Percentiles rank a stretch among this genome's conserved stretches.
These are phyloP conservation scores for Thermothielavioides terrestris DNA, from an alignment of 495 filamentous ascomycete genomes.

Conservation along the genomic window DNA sequence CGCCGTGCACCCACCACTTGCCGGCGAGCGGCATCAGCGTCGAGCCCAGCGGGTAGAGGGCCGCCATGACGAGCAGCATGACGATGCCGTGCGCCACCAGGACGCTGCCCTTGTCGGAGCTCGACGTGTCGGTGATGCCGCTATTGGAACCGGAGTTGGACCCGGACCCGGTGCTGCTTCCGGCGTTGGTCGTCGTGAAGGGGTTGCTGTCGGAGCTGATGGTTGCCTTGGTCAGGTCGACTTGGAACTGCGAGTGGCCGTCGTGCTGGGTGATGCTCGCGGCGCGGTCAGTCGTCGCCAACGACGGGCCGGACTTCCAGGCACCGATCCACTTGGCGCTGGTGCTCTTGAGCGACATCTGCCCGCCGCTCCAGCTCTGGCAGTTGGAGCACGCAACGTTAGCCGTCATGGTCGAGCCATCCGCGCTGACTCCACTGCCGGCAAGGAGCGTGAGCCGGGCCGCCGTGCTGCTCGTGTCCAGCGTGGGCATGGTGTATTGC, in stretches of 20 bases:
- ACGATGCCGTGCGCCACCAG: slow-evolving; percentile 41
- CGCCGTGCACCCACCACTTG: slow-evolving; percentile 47
- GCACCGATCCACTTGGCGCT: slow-evolving; percentile 59
- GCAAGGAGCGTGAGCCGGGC: slow-evolving; percentile 45
- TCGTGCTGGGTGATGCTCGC: slow-evolving; percentile 54
- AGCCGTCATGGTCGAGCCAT: slow-evolving; percentile 47
- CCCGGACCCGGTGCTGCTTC: slow-evolving; percentile 1
- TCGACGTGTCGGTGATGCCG: background rate
- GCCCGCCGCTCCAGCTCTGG: slow-evolving; percentile 48
- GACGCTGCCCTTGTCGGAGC: slow-evolving; percentile 11
- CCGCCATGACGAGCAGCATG: slow-evolving; percentile 48
- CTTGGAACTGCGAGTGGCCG: slow-evolving; percentile 39
- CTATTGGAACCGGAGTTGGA: slow-evolving; percentile 3
- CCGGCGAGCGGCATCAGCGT: slow-evolving; percentile 46
- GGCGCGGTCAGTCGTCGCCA: slow-evolving; percentile 44
- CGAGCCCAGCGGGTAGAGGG: slow-evolving; percentile 51
- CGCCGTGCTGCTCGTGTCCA: slow-evolving; percentile 39
- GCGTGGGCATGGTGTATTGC: slow-evolving; percentile 45
- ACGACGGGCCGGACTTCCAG: slow-evolving; percentile 46
- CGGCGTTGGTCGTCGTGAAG: slow-evolving; percentile 31
- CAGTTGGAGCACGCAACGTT: slow-evolving; percentile 48
- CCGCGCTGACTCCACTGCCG: slow-evolving; percentile 48
- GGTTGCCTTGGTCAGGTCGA: slow-evolving; percentile 49
- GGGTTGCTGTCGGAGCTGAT: slow-evolving; percentile 53
- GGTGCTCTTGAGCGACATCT: slow-evolving; percentile 40